These are phyloP conservation scores for Penicillium argentinense DNA, from an alignment of 495 filamentous ascomycete genomes.

Conservation along the genomic window DNA sequence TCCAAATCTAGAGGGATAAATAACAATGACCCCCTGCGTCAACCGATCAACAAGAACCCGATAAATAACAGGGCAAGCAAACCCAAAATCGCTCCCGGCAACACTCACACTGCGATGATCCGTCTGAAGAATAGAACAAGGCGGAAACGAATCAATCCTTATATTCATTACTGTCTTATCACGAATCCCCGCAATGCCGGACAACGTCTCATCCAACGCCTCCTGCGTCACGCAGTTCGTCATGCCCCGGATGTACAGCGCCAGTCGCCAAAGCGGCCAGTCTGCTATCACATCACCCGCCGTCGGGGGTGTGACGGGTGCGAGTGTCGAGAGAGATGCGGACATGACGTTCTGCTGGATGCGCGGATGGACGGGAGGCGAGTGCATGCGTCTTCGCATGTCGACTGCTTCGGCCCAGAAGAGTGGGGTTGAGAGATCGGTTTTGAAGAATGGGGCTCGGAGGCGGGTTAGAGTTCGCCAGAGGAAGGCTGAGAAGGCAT, in stretches of 20 bases:
- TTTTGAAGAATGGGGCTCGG: conserved; percentile 32
- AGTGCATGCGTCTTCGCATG: conserved; percentile 38
- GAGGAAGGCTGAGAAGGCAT: conserved; percentile 41
- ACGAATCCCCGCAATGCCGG: conserved; percentile 30
- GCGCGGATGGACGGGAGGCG: conserved; percentile 25
- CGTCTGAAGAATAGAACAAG: conserved; percentile 23
- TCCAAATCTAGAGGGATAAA: too few species aligned
- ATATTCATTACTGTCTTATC: conserved; percentile 35
- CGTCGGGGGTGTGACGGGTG: conserved; percentile 9
- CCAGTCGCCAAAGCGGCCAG: conserved; percentile 34
- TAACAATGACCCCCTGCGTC: conserved; percentile 12
- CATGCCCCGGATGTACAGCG: conserved; percentile 36
- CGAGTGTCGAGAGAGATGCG: conserved; percentile 19
- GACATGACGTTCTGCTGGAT: conserved; percentile 39
- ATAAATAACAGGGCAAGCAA: conserved; percentile 20
- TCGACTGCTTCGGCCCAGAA: conserved; percentile 38
- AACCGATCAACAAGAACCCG: conserved; percentile 19
- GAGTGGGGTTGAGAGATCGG: conserved; percentile 19
- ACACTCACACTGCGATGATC: conserved; percentile 27
- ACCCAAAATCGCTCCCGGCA: conserved; percentile 22
- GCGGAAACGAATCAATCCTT: conserved; percentile 18
- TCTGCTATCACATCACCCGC: conserved; percentile 34
- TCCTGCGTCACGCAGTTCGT: conserved; percentile 36
- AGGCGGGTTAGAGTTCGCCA: conserved; percentile 35
- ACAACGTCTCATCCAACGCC: conserved; percentile 24